phyloP scores from a whole-genome alignment of 768 basidiomycete genomes.

The Pholiota molesta region DNA sequence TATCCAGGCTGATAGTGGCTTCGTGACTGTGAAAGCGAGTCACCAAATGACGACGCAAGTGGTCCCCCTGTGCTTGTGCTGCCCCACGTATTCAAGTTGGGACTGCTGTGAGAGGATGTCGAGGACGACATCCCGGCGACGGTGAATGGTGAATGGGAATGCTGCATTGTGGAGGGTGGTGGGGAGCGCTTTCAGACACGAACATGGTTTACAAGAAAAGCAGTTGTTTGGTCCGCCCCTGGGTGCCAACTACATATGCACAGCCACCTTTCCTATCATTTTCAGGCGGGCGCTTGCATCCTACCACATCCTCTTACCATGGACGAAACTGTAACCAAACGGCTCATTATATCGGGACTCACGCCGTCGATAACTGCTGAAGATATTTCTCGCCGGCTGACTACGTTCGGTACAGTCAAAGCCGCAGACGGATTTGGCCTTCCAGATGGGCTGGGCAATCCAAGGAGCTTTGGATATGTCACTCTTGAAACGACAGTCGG shows the following conservation, averaged over 20 bases:
- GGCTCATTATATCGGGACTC: constrained; percentile 76
- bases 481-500: constrained; percentile 66
- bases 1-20: constrained; percentile 83
- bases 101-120: constrained; percentile 47
- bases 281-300: neutral
- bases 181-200: neutral
- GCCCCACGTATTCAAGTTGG: constrained; percentile 56
- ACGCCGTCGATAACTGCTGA: constrained; percentile 61
- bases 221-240: constrained; percentile 9
- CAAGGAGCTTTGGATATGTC: constrained; percentile 73
- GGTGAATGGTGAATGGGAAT: constrained; percentile 47
- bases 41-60: constrained; percentile 58
- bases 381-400: constrained; percentile 62
- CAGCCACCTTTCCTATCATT: constrained; percentile 17
- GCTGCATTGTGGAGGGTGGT: constrained; percentile 34
- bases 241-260: constrained; percentile 9
- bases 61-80: constrained; percentile 45
- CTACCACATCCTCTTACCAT: constrained; percentile 1
- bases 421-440: constrained; percentile 71
- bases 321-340: constrained; percentile 48
- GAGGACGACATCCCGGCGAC: constrained; percentile 66
- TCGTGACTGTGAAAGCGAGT: constrained; percentile 70
- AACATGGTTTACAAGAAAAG: constrained; percentile 6
- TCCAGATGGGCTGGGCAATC: constrained; percentile 64
- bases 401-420: constrained; percentile 69